phyloP scores from a whole-genome alignment of 228 moss, liverwort and hornwort genomes.

The Sphagnum magellanicum region DNA sequence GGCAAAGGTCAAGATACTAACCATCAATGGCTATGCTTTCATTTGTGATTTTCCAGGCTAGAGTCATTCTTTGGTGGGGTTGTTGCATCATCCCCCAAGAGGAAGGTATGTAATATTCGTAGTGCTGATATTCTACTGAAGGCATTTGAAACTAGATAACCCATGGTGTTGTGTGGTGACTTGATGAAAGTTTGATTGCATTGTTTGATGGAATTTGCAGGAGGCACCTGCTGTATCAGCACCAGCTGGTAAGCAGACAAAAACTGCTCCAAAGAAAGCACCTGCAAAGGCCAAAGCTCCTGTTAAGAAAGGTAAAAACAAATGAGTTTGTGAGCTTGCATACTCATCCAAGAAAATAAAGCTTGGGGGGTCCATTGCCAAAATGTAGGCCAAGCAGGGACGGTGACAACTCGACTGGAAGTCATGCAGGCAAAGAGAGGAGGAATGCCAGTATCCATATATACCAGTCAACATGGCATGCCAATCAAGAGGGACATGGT shows the following conservation, averaged over 20 bases:
- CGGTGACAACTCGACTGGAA: neutral
- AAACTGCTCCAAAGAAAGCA: conserved; percentile 41
- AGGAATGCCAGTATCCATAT: no score
- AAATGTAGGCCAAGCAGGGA: neutral
- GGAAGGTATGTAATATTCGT: conserved; percentile 45
- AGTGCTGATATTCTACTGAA: neutral
- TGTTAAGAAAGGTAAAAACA: conserved; percentile 33
- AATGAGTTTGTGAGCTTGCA: conserved; percentile 9
- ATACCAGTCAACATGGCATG: no score
- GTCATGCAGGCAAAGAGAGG: neutral
- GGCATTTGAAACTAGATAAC: no score
- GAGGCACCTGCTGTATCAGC: conserved; percentile 40
- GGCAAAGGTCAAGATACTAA: neutral
- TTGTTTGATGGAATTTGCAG: conserved; percentile 4
- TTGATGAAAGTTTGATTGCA: neutral
- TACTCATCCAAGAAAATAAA: neutral
- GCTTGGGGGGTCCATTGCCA: neutral
- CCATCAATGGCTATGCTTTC: neutral
- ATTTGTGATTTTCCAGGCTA: conserved; percentile 32
- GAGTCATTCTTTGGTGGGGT: conserved; percentile 78
- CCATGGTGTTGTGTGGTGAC: no score
- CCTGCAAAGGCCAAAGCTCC: conserved; percentile 10
- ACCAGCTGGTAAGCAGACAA: conserved; percentile 39
- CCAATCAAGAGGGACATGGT: no score
- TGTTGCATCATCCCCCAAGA: conserved; percentile 54